Base-by-base conservation (phyloP, 1,139 yeast species). In the Entelexis sorbosivorans region DNA sequence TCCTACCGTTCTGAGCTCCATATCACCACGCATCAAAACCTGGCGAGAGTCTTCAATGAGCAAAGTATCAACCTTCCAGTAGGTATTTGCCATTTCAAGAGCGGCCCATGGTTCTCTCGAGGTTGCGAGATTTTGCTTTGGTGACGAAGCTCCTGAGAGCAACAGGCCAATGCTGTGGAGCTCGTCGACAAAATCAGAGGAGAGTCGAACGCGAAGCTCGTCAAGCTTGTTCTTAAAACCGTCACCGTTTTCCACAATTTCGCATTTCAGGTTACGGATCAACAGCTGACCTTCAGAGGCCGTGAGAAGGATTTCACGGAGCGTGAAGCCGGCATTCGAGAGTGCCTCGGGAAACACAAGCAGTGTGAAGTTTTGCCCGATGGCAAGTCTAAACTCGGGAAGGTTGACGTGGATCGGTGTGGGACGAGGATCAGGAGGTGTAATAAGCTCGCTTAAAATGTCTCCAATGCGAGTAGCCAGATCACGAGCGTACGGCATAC, bases 321-420 rank as follows among this genome's bases (percentile, higher is more conserved):
- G 17, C 9, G 17, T 10, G 10, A 58, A 20, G 1, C 46, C 49
- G 10, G 33, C 29, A 7, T 55, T 46, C 1, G 49, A 43, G 10
- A 52, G 32, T 4, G 44, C 26, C 8, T 52, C 52, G 1, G 59
- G 56, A 38, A 58, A 49, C 1, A 56, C 24, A 11, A 52, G 50
- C 13, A 56, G n/a, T 1, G 52, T 53, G n/a, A 58, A 11, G 7
- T 20, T 33, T 6, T 38, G 47, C 3, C 57, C 60, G 2, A 59
- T 16, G 4, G 42, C 50, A 1, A 59, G 22, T 16, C 52, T 47
- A 3, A 58, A 42, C 11, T 59, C 61, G 2, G 60, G 58, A 8
- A 59, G 48, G 1, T 33, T 26, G 7, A 59, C 26, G 13, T 17
- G 20, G 9, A 59, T 28, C 3, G 32, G 50, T 1, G 60, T 47